A percentile compares a stretch with the other conserved stretches of the same genome.
Conservation (phyloP, 805 yeast genomes). For the Hanseniaspora guilliermondii region DNA sequence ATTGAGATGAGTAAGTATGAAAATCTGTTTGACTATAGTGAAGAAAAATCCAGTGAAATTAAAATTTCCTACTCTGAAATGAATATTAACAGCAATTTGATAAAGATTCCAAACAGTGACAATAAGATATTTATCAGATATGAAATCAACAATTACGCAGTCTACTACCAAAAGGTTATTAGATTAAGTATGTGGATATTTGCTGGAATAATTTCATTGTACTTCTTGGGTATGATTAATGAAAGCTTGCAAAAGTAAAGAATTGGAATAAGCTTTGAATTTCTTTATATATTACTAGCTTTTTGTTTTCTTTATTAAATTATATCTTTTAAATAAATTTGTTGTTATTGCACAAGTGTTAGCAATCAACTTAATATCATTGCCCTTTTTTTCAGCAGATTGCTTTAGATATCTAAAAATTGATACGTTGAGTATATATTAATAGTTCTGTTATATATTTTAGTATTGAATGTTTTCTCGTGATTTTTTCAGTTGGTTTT, state of each 20-base stretch:
- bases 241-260: constrained; percentile 5
- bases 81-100: constrained; percentile 9
- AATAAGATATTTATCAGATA: constrained; percentile 9
- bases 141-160: constrained; percentile 3
- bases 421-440: no score
- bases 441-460: no score
- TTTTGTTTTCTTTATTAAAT: not conserved
- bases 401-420: no score
- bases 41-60: constrained; percentile 9
- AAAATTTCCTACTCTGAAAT: constrained; percentile 4
- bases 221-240: constrained; percentile 6
- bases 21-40: constrained; percentile 12
- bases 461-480: no score
- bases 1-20: constrained; percentile 7
- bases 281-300: not conserved
- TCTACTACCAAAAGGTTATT: constrained; percentile 9
- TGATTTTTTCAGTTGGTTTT: no score
- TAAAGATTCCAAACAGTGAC: constrained; percentile 7
- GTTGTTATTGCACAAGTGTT: no score
- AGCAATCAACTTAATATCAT: no score
- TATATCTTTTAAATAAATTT: not conserved
- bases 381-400: no score
- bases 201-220: constrained; percentile 1
- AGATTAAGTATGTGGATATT: constrained; percentile 11
- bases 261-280: not conserved